Evolutionary conservation across 306 rosid species (phyloP).

Genomic region (Lupinus albus): DNA sequence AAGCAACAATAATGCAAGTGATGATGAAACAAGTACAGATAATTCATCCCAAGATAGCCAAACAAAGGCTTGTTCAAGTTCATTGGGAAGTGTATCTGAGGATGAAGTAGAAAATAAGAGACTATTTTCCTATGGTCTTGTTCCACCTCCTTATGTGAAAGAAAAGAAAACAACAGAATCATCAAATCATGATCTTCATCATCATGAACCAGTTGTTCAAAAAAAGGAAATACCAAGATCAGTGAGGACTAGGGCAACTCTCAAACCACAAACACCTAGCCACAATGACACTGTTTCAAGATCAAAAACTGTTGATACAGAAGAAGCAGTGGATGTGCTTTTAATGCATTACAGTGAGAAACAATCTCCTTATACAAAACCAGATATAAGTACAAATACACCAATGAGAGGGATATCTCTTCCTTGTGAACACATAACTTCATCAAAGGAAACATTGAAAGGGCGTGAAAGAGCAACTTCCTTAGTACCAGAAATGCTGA

Average conservation of each 20-base stretch:
- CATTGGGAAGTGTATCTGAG: slow-evolving; percentile 51
- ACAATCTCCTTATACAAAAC: slow-evolving; percentile 32
- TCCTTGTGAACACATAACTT: slow-evolving; percentile 35
- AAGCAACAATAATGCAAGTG: slow-evolving; percentile 64
- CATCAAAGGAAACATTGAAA: slow-evolving; percentile 8
- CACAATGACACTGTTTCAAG: slow-evolving; percentile 5
- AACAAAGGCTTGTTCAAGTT: slow-evolving; percentile 50
- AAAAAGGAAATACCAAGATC: slow-evolving; percentile 64
- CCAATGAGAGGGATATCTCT: slow-evolving; percentile 49
- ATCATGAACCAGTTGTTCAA: slow-evolving; percentile 25
- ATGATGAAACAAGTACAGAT: slow-evolving; percentile 55
- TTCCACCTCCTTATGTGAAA: slow-evolving; percentile 67
- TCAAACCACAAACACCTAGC: slow-evolving; percentile 35
- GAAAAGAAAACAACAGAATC: slow-evolving; percentile 28
- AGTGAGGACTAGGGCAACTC: slow-evolving; percentile 54
- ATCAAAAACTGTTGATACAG: not conserved
- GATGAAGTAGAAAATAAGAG: slow-evolving; percentile 55
- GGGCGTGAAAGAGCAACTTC: slow-evolving; percentile 41
- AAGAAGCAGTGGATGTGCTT: slow-evolving; percentile 35
- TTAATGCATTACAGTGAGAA: slow-evolving; percentile 40
- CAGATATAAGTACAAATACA: slow-evolving; percentile 3
- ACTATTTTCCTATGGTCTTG: slow-evolving; percentile 39
- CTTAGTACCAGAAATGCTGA: slow-evolving; percentile 47
- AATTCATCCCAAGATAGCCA: slow-evolving; percentile 47
- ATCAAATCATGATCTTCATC: slow-evolving; percentile 33